Conservation (phyloP, 768 basidiomycete species). For the Kwoniella botswanensis region DNA sequence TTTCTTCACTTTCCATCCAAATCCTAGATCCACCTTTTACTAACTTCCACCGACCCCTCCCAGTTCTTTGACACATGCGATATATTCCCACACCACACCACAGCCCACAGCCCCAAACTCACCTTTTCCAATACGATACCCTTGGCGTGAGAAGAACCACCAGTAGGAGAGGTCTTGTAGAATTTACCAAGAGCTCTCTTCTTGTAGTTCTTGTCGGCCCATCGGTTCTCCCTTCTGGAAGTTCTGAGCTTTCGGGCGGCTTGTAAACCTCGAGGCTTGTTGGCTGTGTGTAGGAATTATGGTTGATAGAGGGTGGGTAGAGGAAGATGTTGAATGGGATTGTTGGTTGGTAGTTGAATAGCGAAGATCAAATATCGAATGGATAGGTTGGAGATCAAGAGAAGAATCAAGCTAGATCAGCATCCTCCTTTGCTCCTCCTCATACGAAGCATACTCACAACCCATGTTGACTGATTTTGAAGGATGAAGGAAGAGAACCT, state of each 20-base stretch:
- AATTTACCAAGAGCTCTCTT: conserved; percentile 99
- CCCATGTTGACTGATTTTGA: conserved; percentile 46
- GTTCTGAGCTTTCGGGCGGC: conserved; percentile 98
- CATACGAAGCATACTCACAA: conserved; percentile 30
- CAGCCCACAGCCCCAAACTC: conserved; percentile 26
- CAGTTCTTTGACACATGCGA: too few species aligned
- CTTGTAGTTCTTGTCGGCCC: conserved; percentile 99
- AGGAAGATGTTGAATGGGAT: neutral
- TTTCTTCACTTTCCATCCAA: too few species aligned
- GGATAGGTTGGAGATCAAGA: neutral
- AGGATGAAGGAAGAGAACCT: conserved; percentile 24
- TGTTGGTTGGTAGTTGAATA: conserved; percentile 3
- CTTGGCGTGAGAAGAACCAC: conserved; percentile 99
- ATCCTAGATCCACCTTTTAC: too few species aligned
- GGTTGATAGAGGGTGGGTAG: neutral
- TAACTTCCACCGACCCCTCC: too few species aligned
- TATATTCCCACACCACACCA: neutral
- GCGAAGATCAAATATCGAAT: neutral
- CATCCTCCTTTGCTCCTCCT: neutral
- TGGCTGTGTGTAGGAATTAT: conserved; percentile 64
- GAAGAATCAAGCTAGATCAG: conserved; percentile 14
- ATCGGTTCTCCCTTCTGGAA: conserved; percentile 92
- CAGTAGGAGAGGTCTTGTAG: conserved; percentile 99
- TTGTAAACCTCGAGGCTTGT: conserved; percentile 99
- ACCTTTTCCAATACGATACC: conserved; percentile 98